phyloP scores from a whole-genome alignment of 2,329 filamentous ascomycete genomes.

The Chaetothyriales sp. region DNA sequence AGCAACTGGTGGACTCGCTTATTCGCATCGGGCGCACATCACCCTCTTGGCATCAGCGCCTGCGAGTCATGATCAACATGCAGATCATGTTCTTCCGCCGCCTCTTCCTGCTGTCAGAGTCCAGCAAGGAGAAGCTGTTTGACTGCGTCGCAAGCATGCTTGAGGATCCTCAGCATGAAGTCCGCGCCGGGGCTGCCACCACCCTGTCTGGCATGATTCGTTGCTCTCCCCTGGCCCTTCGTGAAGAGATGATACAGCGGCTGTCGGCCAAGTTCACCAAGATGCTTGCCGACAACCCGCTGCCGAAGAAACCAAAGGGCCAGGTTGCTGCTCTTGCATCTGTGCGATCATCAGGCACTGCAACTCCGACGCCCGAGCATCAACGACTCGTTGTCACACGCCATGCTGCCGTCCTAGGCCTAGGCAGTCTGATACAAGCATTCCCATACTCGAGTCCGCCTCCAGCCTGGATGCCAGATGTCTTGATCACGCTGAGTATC shows the following conservation, averaged over 20 bases:
- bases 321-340: conserved; percentile 22
- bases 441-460: conserved; percentile 94
- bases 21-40: conserved; percentile 77
- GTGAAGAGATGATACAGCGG: conserved; percentile 58
- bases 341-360: conserved; percentile 29
- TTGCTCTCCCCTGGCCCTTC: conserved; percentile 70
- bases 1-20: conserved; percentile 66
- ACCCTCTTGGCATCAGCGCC: conserved; percentile 83
- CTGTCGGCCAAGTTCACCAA: conserved; percentile 67
- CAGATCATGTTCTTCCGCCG: conserved; percentile 97
- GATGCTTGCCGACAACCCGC: conserved; percentile 65
- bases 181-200: conserved; percentile 78
- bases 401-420: conserved; percentile 79
- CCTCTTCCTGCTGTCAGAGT: conserved; percentile 65
- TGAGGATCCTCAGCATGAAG: conserved; percentile 78
- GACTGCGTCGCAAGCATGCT: conserved; percentile 93
- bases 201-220: conserved; percentile 96
- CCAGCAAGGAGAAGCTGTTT: conserved; percentile 68
- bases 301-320: conserved; percentile 51
- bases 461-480: conserved; percentile 83
- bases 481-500: conserved; percentile 69
- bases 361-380: conserved; percentile 36
- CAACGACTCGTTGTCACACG: conserved; percentile 66
- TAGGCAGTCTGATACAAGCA: conserved; percentile 82
- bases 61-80: conserved; percentile 92